Evolutionary conservation across 768 basidiomycete species (phyloP).

Genomic region (Fomitopsis serialis): DNA sequence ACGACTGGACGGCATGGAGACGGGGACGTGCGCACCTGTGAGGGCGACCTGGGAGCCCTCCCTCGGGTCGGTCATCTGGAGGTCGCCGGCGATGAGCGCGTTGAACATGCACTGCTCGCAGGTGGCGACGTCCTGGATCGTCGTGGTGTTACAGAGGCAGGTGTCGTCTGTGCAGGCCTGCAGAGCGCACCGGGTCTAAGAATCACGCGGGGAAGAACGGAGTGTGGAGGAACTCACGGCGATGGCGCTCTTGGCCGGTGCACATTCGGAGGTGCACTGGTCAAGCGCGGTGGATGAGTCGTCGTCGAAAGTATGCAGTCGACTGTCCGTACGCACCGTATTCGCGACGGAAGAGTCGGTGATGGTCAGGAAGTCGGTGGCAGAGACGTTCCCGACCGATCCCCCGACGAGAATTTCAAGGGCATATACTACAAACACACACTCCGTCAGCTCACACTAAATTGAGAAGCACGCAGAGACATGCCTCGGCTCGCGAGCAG

Average conservation of each 20-base stretch:
- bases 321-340: constrained; percentile 22
- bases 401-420: constrained; percentile 45
- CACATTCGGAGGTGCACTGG: constrained; percentile 25
- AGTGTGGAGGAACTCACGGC: constrained; percentile 13
- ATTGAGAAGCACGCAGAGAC: neutral
- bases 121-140: constrained; percentile 35
- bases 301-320: neutral
- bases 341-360: constrained; percentile 15
- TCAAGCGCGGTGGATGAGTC: constrained; percentile 23
- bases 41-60: constrained; percentile 60
- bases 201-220: neutral
- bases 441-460: neutral
- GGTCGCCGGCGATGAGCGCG: constrained; percentile 47
- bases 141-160: constrained; percentile 50
- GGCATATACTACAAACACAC: constrained; percentile 30
- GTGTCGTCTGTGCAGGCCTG: constrained; percentile 39
- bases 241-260: constrained; percentile 19
- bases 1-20: neutral
- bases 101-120: constrained; percentile 71
- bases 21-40: constrained; percentile 33
- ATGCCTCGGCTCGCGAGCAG: constrained; percentile 7
- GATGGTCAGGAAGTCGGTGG: constrained; percentile 40
- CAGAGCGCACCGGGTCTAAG: constrained; percentile 13
- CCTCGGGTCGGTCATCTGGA: constrained; percentile 44
- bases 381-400: constrained; percentile 29